phyloP scores from a whole-genome alignment of 345 rosid genomes.

The Anacardium occidentale region DNA sequence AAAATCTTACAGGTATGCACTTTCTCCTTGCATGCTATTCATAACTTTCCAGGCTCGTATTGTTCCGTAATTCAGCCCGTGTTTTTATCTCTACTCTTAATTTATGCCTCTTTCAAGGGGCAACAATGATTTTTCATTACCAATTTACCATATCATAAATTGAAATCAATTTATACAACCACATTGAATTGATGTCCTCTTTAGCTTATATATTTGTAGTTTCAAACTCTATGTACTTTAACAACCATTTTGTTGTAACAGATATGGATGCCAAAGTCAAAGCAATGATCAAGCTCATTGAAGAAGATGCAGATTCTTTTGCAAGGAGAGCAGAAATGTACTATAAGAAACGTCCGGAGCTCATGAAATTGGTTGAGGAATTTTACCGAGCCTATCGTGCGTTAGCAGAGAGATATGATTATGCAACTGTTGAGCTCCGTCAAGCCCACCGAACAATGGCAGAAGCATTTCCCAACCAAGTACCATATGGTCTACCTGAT shows the following conservation, averaged over 20 bases:
- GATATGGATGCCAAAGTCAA: constrained; percentile 95
- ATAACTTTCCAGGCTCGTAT: neutral
- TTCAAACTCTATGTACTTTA: neutral
- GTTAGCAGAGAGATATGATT: constrained; percentile 90
- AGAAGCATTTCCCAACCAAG: constrained; percentile 91
- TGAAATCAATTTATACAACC: neutral
- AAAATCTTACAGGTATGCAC: constrained; percentile 83
- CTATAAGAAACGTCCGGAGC: constrained; percentile 97
- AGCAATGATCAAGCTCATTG: constrained; percentile 92
- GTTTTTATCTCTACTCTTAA: neutral
- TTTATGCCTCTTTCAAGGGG: neutral
- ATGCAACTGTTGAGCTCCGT: constrained; percentile 85
- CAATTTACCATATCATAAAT: neutral
- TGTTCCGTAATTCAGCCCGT: neutral
- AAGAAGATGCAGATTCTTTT: constrained; percentile 99
- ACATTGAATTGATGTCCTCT: neutral
- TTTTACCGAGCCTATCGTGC: constrained; percentile 98
- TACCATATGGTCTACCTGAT: constrained; percentile 54
- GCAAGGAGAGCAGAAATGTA: constrained; percentile 99
- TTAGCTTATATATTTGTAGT: neutral
- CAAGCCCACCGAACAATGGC: constrained; percentile 90
- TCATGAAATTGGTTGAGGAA: constrained; percentile 94
- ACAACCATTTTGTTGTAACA: constrained; percentile 30
- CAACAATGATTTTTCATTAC: neutral
- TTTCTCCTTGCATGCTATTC: constrained; percentile 15